phyloP scores from a whole-genome alignment of 2,329 filamentous ascomycete species.

The Colletotrichum lentis region DNA sequence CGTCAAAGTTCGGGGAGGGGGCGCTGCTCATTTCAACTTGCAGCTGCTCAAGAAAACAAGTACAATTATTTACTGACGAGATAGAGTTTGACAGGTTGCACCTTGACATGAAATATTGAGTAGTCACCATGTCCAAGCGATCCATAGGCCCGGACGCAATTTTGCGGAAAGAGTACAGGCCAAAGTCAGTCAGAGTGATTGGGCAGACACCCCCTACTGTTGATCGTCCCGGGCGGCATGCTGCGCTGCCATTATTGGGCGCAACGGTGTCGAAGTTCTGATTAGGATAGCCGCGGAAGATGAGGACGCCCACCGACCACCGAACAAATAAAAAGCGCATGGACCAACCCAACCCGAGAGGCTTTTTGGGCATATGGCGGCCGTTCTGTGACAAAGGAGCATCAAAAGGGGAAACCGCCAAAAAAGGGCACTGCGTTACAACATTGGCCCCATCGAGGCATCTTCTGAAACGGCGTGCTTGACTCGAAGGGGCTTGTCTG shows the following conservation, averaged over 20 bases:
- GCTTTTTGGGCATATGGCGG: neutral
- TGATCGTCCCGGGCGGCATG: neutral
- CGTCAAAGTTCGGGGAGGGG: neutral
- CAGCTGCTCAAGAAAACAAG: neutral
- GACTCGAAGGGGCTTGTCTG: slow-evolving; percentile 14
- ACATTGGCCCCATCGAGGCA: slow-evolving; percentile 1
- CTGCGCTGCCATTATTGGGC: neutral
- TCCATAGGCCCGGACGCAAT: slow-evolving; percentile 14
- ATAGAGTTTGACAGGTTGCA: slow-evolving; percentile 3
- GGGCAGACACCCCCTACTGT: neutral
- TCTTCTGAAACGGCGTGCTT: slow-evolving; percentile 32
- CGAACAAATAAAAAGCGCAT: neutral
- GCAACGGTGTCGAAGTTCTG: slow-evolving; percentile 5
- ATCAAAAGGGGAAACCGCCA: neutral
- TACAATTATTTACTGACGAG: neutral
- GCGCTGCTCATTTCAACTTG: slow-evolving; percentile 23
- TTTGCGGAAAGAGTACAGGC: neutral
- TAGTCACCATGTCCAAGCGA: neutral
- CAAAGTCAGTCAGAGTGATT: neutral
- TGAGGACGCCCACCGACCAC: neutral
- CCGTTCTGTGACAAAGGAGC: neutral
- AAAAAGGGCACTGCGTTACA: neutral
- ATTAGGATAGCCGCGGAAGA: slow-evolving; percentile 2
- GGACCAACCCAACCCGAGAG: neutral
- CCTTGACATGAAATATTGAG: neutral